These are phyloP conservation scores for Flaveria linearis DNA, from an alignment of 129 eudicot genomes.

Conservation along the genomic window DNA sequence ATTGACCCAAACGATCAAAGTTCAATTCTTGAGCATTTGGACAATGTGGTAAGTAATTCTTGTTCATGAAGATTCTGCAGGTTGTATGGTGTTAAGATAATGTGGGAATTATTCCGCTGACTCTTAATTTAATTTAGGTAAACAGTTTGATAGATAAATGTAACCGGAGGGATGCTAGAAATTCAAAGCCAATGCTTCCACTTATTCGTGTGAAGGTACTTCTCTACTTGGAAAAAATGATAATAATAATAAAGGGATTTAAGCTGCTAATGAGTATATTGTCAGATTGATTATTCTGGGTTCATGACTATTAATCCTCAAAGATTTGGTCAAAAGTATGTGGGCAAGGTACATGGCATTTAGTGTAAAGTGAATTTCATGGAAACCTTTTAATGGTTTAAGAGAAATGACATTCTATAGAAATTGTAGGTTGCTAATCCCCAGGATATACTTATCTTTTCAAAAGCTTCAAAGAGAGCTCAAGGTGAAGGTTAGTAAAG, in stretches of 20 bases:
- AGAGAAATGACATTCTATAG: conserved; percentile 23
- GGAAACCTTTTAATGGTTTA: not conserved
- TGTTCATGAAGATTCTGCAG: not conserved
- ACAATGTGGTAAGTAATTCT: conserved; percentile 58
- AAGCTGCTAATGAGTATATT: conserved; percentile 16
- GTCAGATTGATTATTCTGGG: conserved; percentile 95
- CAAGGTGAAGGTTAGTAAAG: conserved; percentile 56
- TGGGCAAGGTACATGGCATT: conserved; percentile 77
- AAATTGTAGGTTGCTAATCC: conserved; percentile 87
- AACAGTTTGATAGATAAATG: conserved; percentile 71
- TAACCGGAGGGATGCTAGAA: conserved; percentile 45
- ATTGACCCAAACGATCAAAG: conserved; percentile 86
- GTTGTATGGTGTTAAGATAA: conserved; percentile 18
- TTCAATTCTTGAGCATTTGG: conserved; percentile 92
- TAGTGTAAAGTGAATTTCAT: conserved; percentile 1
- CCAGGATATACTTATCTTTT: conserved; percentile 92
- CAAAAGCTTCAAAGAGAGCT: conserved; percentile 70
- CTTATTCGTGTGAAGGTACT: conserved; percentile 89
- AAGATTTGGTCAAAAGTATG: conserved; percentile 95
- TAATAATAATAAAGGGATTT: conserved; percentile 19
- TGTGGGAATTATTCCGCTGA: conserved; percentile 9
- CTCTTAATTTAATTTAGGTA: conserved; percentile 50
- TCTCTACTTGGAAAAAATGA: not conserved
- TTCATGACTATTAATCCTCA: conserved; percentile 99
- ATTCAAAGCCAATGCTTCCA: conserved; percentile 73